Evolutionary conservation across 345 rosid species (phyloP).

Genomic region (Microthlaspi erraticum): DNA sequence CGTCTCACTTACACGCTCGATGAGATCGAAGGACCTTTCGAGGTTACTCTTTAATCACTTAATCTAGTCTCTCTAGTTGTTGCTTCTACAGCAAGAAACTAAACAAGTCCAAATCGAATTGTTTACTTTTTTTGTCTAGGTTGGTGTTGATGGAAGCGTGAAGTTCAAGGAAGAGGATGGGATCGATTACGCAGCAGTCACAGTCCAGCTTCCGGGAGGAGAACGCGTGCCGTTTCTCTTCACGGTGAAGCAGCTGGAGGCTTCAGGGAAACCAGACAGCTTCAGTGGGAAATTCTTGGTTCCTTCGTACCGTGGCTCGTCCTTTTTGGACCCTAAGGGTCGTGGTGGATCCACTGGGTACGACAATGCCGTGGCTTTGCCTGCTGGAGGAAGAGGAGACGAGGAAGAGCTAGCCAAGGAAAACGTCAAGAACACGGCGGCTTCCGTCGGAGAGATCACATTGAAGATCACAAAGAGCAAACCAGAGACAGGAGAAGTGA

Average conservation of each 20-base stretch:
- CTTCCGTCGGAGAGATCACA: constrained; percentile 77
- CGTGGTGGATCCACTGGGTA: constrained; percentile 93
- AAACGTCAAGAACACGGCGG: constrained; percentile 65
- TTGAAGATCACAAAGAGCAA: constrained; percentile 74
- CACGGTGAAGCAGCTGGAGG: constrained; percentile 84
- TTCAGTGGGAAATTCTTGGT: constrained; percentile 80
- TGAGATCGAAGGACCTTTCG: constrained; percentile 95
- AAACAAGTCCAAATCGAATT: background rate
- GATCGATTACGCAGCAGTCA: constrained; percentile 90
- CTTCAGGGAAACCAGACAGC: constrained; percentile 81
- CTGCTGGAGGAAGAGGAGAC: constrained; percentile 94
- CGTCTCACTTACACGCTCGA: constrained; percentile 96
- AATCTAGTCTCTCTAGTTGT: background rate
- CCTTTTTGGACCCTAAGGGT: constrained; percentile 98
- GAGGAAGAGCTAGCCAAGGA: constrained; percentile 88
- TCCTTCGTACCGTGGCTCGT: constrained; percentile 91
- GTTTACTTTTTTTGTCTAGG: constrained; percentile 19
- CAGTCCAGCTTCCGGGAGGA: constrained; percentile 92
- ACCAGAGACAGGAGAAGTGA: constrained; percentile 90
- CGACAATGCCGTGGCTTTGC: constrained; percentile 89
- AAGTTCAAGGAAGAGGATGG: constrained; percentile 94
- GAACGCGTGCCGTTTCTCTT: constrained; percentile 94
- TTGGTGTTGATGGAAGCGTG: constrained; percentile 62
- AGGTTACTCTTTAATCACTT: constrained; percentile 43
- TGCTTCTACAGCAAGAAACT: constrained; percentile 14